phyloP scores from a whole-genome alignment of 768 basidiomycete species.

The Dioszegia hungarica region DNA sequence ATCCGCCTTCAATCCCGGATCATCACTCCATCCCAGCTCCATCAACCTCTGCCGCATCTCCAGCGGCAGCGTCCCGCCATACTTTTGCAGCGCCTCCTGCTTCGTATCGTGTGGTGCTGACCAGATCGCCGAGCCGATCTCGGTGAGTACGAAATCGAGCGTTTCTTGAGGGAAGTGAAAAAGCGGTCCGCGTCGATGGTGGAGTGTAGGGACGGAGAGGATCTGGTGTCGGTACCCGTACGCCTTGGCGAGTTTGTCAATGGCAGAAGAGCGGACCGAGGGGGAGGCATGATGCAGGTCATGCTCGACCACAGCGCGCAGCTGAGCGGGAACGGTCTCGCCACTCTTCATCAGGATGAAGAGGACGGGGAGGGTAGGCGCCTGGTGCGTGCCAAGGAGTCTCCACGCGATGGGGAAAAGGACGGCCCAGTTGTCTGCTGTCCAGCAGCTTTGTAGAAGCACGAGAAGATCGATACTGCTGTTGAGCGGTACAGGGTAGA shows the following conservation, averaged over 20 bases:
- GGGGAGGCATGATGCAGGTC: slow-evolving; percentile 2
- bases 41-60: slow-evolving; percentile 35
- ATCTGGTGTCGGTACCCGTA: slow-evolving; percentile 35
- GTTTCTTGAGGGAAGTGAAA: slow-evolving; percentile 29
- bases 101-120: slow-evolving; percentile 26
- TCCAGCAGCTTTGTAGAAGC: slow-evolving; percentile 20
- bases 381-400: not conserved
- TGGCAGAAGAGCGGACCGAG: slow-evolving; percentile 8
- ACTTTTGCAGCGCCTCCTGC: slow-evolving; percentile 34
- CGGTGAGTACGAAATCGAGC: slow-evolving; percentile 31
- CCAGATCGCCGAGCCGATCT: slow-evolving; percentile 36
- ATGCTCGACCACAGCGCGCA: slow-evolving; percentile 3
- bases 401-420: slow-evolving; percentile 24
- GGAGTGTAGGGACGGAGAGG: slow-evolving; percentile 15
- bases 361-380: not conserved
- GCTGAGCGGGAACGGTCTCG: slow-evolving; percentile 15
- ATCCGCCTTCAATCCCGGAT: slow-evolving; percentile 1
- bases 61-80: slow-evolving; percentile 25
- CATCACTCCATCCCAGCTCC: slow-evolving; percentile 40
- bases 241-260: slow-evolving; percentile 19
- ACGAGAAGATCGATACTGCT: slow-evolving; percentile 13
- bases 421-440: slow-evolving; percentile 26
- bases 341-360: slow-evolving; percentile 37
- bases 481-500: not conserved
- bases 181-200: slow-evolving; percentile 28